Evolutionary conservation across 768 basidiomycete species (phyloP), one percentile per base, ranked within the genome.

Genomic region (Antrodiella citrinella): DNA sequence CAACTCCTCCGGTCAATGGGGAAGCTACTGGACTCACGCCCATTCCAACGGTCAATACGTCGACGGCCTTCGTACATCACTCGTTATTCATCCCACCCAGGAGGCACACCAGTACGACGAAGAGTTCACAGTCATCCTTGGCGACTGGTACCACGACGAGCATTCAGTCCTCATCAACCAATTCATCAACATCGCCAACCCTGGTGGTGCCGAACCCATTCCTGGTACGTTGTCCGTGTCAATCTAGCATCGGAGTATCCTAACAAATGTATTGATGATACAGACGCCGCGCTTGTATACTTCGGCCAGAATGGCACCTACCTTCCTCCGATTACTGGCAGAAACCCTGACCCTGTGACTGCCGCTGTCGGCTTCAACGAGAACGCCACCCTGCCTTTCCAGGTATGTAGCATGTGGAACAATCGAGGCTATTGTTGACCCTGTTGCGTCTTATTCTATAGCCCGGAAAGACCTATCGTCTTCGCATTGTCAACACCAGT

Each of bases 131-230:
- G 71, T 98, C 55, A 62, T 92, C 51, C 70, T 97, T 1, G 78
- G 82, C 4, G 94, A 97, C 64, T 98, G 95, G 94, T 97, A 97
- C 62, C 91, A 96, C 62, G 63, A 82, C 4, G 73, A 90, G 62
- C 87, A 91, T 52, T 44, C 67, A 1, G 71, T 65, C 7, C 76
- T 95, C 26, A 45, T 88, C 47, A 64, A 80, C 21, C 64, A 77
- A 26, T 94, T 91, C 66, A 67, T 92, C 62, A 84, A 66, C 61
- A 73, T 81, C 39, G 69, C 75, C 5, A 87, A 95, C 64, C 93
- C 93, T 0, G 78, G 76, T 20, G 93, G 92, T 18, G 82, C 82
- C 0, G 93, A 97, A 61, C 93, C 93, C 19, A 76, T 95, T 12
- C 92, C 92, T n/a, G 75, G 89, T 84, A 54, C 50, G 71, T 58